A percentile compares a stretch with the other conserved stretches of the same genome.
These are phyloP conservation scores for Grammothele lineata DNA, from an alignment of 768 basidiomycete species.

Conservation along the genomic window DNA sequence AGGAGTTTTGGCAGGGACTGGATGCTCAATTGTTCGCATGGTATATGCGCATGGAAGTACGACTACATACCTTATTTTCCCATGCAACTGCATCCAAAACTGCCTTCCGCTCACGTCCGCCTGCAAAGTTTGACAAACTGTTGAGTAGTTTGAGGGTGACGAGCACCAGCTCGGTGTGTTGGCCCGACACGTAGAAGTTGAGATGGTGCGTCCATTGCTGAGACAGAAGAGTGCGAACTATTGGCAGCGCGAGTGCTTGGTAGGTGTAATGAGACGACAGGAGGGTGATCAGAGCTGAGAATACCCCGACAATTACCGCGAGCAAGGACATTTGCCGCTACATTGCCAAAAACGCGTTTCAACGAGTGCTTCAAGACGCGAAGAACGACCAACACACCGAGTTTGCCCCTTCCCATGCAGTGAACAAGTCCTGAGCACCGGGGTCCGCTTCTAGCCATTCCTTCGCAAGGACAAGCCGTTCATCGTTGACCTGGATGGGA, in stretches of 20 bases:
- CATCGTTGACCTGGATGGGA: constrained; percentile 49
- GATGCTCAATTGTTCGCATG: background rate
- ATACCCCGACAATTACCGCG: constrained; percentile 43
- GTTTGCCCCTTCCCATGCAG: constrained; percentile 51
- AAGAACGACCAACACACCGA: constrained; percentile 37
- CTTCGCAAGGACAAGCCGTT: constrained; percentile 53
- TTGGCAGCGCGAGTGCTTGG: constrained; percentile 57
- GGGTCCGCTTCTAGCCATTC: constrained; percentile 58
- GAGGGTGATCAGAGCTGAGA: constrained; percentile 59
- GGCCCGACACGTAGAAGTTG: constrained; percentile 57
- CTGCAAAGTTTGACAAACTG: constrained; percentile 56
- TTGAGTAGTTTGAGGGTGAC: constrained; percentile 62
- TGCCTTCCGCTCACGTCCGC: constrained; percentile 58
- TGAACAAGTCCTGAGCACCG: constrained; percentile 57
- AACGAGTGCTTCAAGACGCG: too few species aligned
- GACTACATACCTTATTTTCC: constrained; percentile 60
- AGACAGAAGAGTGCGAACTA: constrained; percentile 57
- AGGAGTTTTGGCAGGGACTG: constrained; percentile 66
- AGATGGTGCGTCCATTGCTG: constrained; percentile 52
- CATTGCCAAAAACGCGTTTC: background rate
- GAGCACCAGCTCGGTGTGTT: constrained; percentile 63
- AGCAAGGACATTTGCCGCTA: constrained; percentile 43
- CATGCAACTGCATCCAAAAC: constrained; percentile 71
- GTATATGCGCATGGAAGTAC: background rate
- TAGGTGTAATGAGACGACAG: constrained; percentile 66